Evolutionary conservation across 805 yeast genomes (phyloP), one percentile per base, ranked within the genome.

Genomic region (Gaillardinia entomophila): DNA sequence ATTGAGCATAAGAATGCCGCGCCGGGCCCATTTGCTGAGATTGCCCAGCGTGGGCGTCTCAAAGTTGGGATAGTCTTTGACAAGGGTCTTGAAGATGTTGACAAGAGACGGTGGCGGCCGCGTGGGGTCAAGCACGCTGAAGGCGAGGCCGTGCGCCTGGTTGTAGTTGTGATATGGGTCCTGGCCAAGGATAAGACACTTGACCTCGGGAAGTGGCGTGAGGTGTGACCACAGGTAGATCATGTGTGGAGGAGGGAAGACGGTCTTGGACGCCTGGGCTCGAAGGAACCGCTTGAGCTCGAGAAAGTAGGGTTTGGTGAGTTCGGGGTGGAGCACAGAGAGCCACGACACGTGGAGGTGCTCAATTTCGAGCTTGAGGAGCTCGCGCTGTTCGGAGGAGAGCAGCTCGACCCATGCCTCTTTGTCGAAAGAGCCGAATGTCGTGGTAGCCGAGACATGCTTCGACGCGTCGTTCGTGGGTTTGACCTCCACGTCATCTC

Each of bases 111-210:
- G 97, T 2, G 92, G 82, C 2, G 77, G 76, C 1, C 87, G 79
- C 1, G 73, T 66, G 1, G 96, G 95, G 20, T 83, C 82, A 35
- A 77, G 70, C 1, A 92, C 97, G 14, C 94, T 83, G 46, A 92
- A 92, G 3, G 98, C 97, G 18, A 92, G 62, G 0, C 98, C 98
- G 51, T 92, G 98, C 0, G 98, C 98, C 56, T 92, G 98, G 53
- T 84, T 83, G 46, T 59, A 58, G 54, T 88, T 87, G 57, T 92
- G 98, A 54, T 92, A 92, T 1, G 98, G 98, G 54, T 92, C 98
- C 55, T 92, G 98, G 1, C 98, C 98, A 28, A 92, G 63, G 10
- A 92, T 73, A 1, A 92, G 71, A 17, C 90, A 92, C 48, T 77
- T 79, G 13, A 88, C 83, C 3, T 72, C 55, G 3, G 75, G 63